A percentile compares a stretch with the other conserved stretches of the same genome.
phyloP scores from a whole-genome alignment of 78 protist genomes.

The Cyanophora paradoxa region DNA sequence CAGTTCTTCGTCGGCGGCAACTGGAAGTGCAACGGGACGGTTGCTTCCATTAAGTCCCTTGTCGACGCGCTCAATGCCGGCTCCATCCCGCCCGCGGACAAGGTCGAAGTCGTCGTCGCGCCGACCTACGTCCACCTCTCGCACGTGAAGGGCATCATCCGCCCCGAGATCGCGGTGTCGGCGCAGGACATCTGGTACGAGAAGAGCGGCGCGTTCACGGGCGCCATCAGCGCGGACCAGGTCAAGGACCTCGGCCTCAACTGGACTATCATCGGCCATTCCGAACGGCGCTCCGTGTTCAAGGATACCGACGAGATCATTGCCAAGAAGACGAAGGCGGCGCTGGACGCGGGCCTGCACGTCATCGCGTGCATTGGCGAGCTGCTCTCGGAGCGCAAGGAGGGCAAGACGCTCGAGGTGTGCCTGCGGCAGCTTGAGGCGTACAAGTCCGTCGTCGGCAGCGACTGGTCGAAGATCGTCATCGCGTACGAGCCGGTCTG shows the following conservation, averaged over 20 bases:
- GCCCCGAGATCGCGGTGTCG: not conserved
- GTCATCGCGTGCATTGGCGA: conserved; percentile 96
- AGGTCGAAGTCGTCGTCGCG: no score
- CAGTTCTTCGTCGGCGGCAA: no score
- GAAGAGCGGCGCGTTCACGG: conserved; percentile 34
- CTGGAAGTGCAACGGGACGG: no score
- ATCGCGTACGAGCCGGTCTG: conserved; percentile 97
- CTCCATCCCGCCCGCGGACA: no score
- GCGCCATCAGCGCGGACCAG: conserved; percentile 7
- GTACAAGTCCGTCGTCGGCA: not conserved
- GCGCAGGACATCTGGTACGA: conserved; percentile 21
- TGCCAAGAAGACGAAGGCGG: conserved; percentile 48
- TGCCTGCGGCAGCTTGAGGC: not conserved
- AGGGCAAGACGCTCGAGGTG: conserved; percentile 50
- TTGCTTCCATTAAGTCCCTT: no score
- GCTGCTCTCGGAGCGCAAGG: conserved; percentile 76
- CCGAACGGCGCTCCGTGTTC: conserved; percentile 91
- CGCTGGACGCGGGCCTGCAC: conserved; percentile 56
- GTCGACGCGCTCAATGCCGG: no score
- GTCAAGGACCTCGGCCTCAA: conserved; percentile 5
- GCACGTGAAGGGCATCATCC: not conserved
- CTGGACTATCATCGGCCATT: conserved; percentile 87
- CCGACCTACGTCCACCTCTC: no score
- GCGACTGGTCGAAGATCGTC: conserved; percentile 1
- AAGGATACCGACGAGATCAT: conserved; percentile 67